Base-by-base conservation (phyloP, 2,329 filamentous ascomycete genomes). In the Ophiostoma pallidulum region DNA sequence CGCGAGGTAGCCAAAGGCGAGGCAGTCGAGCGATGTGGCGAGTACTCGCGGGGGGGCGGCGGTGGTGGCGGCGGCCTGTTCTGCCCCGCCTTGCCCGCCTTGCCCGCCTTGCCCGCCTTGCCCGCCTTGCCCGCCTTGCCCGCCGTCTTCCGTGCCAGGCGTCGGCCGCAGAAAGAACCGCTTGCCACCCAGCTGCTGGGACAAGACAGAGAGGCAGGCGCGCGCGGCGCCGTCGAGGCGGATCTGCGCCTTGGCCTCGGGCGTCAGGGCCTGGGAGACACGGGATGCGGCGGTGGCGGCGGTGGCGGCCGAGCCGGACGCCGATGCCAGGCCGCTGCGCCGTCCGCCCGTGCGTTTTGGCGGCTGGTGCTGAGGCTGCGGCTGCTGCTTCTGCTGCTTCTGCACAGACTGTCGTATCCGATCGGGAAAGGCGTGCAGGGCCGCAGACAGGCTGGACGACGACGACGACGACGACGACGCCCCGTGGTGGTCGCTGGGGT, bases 1-100 rank as follows among this genome's bases (percentile, higher is more conserved):
- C 2, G 79, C 74, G 31, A 97, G 68, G 61, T 94, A 94, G 10
- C 82, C 92, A 57, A 87, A 78, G 0, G 80, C 82, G 40, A 96
- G 63, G 60, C 86, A 95, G 63, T 96, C 90, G 20, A 94, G 65
- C 47, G 75, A 78, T 2, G 78, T 78, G n/a, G n/a, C n/a, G n/a
- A n/a, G n/a, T n/a, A n/a, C n/a, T n/a, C n/a, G n/a, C n/a, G n/a
- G n/a, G n/a, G n/a, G n/a, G n/a, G n/a, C n/a, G n/a, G n/a, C n/a
- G n/a, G n/a, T n/a, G n/a, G n/a, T n/a, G n/a, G n/a, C n/a, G n/a
- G n/a, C n/a, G n/a, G n/a, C n/a, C n/a, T n/a, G n/a, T n/a, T n/a
- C n/a, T n/a, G n/a, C n/a, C n/a, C n/a, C n/a, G n/a, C n/a, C n/a
- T n/a, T n/a, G n/a, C n/a, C n/a, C n/a, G n/a, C n/a, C n/a, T n/a